Conservation (phyloP, 2,329 filamentous ascomycete species). For the Aspergillus bombycis region DNA sequence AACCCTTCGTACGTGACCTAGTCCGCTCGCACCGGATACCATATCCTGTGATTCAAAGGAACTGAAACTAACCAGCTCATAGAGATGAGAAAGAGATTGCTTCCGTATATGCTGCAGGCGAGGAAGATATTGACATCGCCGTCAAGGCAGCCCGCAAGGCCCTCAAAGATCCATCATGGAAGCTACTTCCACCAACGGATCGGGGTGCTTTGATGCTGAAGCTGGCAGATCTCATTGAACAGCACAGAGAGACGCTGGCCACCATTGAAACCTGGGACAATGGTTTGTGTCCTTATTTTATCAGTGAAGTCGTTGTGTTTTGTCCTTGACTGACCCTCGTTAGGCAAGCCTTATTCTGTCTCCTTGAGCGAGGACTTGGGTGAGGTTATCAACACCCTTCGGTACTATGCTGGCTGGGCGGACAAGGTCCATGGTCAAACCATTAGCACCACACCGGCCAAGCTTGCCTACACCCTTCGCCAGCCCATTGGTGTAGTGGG, state of each 20-base stretch:
- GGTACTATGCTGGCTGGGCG: conserved; percentile 89
- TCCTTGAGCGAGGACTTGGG: conserved; percentile 68
- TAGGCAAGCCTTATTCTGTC: conserved; percentile 48
- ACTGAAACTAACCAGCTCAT: conserved; percentile 18
- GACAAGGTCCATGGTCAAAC: conserved; percentile 92
- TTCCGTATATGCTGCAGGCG: conserved; percentile 65
- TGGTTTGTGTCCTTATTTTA: conserved; percentile 46
- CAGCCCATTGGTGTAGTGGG: conserved; percentile 82
- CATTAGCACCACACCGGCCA: conserved; percentile 60
- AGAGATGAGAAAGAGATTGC: conserved; percentile 70
- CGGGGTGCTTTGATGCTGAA: conserved; percentile 69
- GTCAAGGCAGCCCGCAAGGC: conserved; percentile 40
- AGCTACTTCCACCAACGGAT: conserved; percentile 52
- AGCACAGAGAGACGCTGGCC: conserved; percentile 65
- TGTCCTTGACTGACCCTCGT: conserved; percentile 10
- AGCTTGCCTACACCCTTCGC: conserved; percentile 80
- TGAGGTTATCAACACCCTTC: conserved; percentile 69
- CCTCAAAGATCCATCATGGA: conserved; percentile 40
- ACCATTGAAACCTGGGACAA: conserved; percentile 80
- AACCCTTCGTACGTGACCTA: conserved; percentile 60
- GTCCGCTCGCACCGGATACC: not conserved
- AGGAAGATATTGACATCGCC: conserved; percentile 37
- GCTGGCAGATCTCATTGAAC: conserved; percentile 69
- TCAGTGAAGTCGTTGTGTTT: not conserved
- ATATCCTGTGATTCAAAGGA: not conserved